Percentiles rank a stretch among this genome's conserved stretches.
These are phyloP conservation scores for Oryza longistaminata DNA, from an alignment of 176 grass and related monocot genomes.

Conservation along the genomic window DNA sequence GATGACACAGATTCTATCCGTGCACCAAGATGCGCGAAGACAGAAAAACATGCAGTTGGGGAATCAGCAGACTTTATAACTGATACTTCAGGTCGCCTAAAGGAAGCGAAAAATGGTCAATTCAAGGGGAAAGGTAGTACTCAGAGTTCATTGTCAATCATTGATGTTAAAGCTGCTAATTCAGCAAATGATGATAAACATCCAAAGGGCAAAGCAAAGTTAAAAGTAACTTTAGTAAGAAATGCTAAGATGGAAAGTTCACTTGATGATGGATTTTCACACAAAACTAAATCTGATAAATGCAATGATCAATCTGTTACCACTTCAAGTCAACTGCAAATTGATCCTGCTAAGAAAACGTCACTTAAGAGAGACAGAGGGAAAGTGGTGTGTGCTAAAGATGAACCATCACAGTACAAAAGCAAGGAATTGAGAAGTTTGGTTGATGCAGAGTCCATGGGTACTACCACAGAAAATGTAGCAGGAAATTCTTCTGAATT, in stretches of 20 bases:
- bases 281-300: slow-evolving; percentile 36
- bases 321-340: slow-evolving; percentile 36
- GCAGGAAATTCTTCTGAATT: slow-evolving; percentile 35
- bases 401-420: slow-evolving; percentile 38
- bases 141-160: slow-evolving; percentile 14
- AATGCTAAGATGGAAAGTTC: slow-evolving; percentile 33
- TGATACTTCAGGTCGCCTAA: slow-evolving; percentile 27
- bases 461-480: slow-evolving; percentile 30
- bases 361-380: slow-evolving; percentile 37
- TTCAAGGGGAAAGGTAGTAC: slow-evolving; percentile 13
- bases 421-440: slow-evolving; percentile 33
- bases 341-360: slow-evolving; percentile 29
- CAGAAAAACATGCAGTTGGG: slow-evolving; percentile 30
- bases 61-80: slow-evolving; percentile 9
- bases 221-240: slow-evolving; percentile 30
- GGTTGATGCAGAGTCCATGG: slow-evolving; percentile 33
- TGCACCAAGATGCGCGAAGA: slow-evolving; percentile 32
- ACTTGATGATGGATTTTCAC: slow-evolving; percentile 33
- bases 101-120: slow-evolving; percentile 43
- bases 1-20: slow-evolving; percentile 32
- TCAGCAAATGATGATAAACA: slow-evolving; percentile 10
- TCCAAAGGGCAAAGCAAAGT: slow-evolving; percentile 31
- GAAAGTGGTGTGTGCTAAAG: slow-evolving; percentile 34
- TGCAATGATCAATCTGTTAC: slow-evolving; percentile 27
- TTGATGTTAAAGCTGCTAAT: slow-evolving; percentile 32